Percentiles rank a stretch among this genome's conserved stretches.
Evolutionary conservation across 495 filamentous ascomycete species (phyloP).

Genomic region (Durotheca rogersii): DNA sequence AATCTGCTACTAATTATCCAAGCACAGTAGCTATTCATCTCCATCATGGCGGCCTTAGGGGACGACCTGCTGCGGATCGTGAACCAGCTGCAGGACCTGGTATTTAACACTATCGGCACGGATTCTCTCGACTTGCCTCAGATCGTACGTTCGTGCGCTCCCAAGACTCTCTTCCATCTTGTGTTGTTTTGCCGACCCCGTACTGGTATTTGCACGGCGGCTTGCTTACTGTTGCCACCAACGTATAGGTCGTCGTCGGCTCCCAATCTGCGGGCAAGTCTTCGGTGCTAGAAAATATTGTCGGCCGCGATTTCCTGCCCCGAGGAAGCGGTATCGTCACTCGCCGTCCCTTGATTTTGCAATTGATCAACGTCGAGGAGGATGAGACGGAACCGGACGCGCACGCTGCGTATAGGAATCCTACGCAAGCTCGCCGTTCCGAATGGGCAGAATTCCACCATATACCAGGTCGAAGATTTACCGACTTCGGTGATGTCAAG

Average conservation of each 20-base stretch:
- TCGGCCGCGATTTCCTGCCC: constrained; percentile 94
- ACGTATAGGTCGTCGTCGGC: constrained; percentile 95
- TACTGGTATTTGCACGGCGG: constrained; percentile 4
- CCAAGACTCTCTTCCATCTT: not conserved
- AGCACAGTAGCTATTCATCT: constrained; percentile 10
- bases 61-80: constrained; percentile 90
- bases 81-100: constrained; percentile 95
- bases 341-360: constrained; percentile 87
- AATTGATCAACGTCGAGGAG: constrained; percentile 94
- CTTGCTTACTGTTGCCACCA: constrained; percentile 20
- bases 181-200: not conserved
- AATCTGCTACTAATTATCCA: too few species aligned
- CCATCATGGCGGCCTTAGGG: constrained; percentile 65
- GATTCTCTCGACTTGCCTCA: constrained; percentile 97
- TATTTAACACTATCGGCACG: constrained; percentile 99
- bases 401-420: constrained; percentile 55
- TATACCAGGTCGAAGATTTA: constrained; percentile 82
- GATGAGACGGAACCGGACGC: constrained; percentile 69
- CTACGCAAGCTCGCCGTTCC: constrained; percentile 45
- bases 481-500: constrained; percentile 89
- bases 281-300: constrained; percentile 98
- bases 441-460: constrained; percentile 99
- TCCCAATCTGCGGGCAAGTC: constrained; percentile 99
- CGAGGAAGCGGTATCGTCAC: constrained; percentile 97
- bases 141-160: constrained; percentile 70